Conservation (phyloP, 345 rosid species). For the Murraya koenigii region DNA sequence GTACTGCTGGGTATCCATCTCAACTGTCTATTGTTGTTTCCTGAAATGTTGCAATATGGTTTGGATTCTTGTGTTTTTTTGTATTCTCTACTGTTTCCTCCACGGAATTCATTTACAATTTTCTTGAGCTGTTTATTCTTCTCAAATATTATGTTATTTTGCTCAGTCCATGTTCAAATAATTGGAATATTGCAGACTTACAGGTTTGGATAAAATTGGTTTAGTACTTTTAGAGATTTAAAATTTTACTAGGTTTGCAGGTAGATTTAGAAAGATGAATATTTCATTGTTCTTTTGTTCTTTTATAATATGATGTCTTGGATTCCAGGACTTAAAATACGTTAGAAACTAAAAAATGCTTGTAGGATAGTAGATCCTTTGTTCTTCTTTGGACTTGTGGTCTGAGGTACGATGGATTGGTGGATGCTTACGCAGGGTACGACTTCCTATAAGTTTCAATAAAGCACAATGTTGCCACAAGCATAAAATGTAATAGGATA, state of each 20-base stretch:
- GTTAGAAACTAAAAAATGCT: background rate
- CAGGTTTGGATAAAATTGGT: background rate
- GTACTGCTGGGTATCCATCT: background rate
- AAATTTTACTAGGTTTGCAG: background rate
- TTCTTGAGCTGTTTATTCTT: conserved; percentile 1
- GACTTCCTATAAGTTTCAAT: background rate
- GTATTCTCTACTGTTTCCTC: background rate
- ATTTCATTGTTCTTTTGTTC: background rate
- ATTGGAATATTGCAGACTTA: background rate
- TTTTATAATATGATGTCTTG: background rate
- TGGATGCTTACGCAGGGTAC: too few species aligned
- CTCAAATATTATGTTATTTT: background rate
- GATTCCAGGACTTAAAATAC: background rate
- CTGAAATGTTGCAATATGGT: background rate
- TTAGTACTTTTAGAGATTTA: background rate
- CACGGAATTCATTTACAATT: background rate
- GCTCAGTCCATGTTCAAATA: background rate
- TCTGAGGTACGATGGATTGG: background rate
- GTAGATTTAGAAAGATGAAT: background rate
- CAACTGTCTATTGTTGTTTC: background rate
- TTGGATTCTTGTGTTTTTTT: background rate
- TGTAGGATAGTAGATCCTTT: background rate
- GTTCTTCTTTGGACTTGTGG: background rate
- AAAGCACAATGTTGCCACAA: background rate
- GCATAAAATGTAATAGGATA: too few species aligned